Percentiles rank a stretch among this genome's conserved stretches.
These are phyloP conservation scores for Quercus engelmannii DNA, from an alignment of 306 rosid genomes.

Conservation along the genomic window DNA sequence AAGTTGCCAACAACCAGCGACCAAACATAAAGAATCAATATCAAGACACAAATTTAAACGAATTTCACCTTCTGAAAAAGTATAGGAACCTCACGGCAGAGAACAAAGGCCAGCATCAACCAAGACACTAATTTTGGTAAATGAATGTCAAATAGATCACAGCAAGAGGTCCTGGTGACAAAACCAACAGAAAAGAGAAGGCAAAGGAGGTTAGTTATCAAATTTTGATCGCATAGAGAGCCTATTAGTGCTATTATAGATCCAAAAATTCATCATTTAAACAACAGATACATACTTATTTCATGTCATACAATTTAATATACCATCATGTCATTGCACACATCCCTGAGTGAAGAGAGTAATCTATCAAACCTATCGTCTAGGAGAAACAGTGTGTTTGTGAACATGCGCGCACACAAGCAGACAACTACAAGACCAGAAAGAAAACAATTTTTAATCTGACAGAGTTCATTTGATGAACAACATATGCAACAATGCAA, in stretches of 20 bases:
- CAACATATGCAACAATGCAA: too few relatives aligned
- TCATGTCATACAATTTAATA: neutral
- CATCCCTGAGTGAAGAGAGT: neutral
- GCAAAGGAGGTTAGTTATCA: constrained; percentile 11
- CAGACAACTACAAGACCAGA: neutral
- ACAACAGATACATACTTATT: neutral
- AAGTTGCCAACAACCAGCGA: constrained; percentile 3
- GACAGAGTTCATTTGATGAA: too few relatives aligned
- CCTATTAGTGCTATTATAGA: neutral
- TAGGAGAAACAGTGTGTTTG: neutral
- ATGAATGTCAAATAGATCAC: constrained; percentile 49
- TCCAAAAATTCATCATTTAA: neutral
- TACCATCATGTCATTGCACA: too few relatives aligned
- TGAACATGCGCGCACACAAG: neutral
- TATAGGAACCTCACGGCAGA: constrained; percentile 75
- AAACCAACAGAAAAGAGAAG: constrained; percentile 18
- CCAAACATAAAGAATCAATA: neutral
- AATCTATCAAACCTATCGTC: neutral
- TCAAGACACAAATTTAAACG: neutral
- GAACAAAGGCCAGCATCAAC: constrained; percentile 76
- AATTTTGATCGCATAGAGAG: constrained; percentile 11
- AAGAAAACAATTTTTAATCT: neutral
- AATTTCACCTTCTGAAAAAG: constrained; percentile 73
- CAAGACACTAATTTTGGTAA: constrained; percentile 62
- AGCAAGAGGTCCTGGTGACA: constrained; percentile 53